These are phyloP conservation scores for Medicago lupulina DNA, from an alignment of 306 rosid species.

Conservation along the genomic window DNA sequence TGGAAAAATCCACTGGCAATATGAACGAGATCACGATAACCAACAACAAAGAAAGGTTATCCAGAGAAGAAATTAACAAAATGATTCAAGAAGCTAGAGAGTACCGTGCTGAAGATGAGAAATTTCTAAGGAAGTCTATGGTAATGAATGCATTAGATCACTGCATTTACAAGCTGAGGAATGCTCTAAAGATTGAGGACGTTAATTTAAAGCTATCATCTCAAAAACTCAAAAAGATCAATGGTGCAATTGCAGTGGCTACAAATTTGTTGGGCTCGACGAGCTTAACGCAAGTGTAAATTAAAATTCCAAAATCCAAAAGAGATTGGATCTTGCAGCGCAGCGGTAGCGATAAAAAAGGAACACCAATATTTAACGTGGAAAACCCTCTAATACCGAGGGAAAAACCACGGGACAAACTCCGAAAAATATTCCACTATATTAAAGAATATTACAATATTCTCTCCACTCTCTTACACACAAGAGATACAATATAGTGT, in stretches of 20 bases:
- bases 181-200: slow-evolving; percentile 39
- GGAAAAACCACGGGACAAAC: too few relatives aligned
- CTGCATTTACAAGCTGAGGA: slow-evolving; percentile 44
- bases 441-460: too few relatives aligned
- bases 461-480: too few relatives aligned
- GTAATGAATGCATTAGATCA: slow-evolving; percentile 46
- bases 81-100: slow-evolving; percentile 50
- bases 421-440: too few relatives aligned
- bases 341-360: too few relatives aligned
- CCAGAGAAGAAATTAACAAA: slow-evolving; percentile 51
- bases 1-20: slow-evolving; percentile 45
- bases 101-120: slow-evolving; percentile 51
- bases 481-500: too few relatives aligned
- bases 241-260: slow-evolving; percentile 28
- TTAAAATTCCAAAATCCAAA: too few relatives aligned
- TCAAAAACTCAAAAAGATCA: slow-evolving; percentile 5
- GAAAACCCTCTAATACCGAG: too few relatives aligned
- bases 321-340: too few relatives aligned
- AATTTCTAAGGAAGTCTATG: slow-evolving; percentile 41
- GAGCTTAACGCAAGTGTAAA: too few relatives aligned
- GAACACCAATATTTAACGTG: too few relatives aligned
- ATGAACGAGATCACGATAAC: slow-evolving; percentile 49
- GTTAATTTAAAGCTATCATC: slow-evolving; percentile 30
- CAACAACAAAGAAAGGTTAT: slow-evolving; percentile 47
- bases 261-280: neutral